Conservation (phyloP, 2,329 filamentous ascomycete genomes). For the Pseudovirgaria hyperparasitica region DNA sequence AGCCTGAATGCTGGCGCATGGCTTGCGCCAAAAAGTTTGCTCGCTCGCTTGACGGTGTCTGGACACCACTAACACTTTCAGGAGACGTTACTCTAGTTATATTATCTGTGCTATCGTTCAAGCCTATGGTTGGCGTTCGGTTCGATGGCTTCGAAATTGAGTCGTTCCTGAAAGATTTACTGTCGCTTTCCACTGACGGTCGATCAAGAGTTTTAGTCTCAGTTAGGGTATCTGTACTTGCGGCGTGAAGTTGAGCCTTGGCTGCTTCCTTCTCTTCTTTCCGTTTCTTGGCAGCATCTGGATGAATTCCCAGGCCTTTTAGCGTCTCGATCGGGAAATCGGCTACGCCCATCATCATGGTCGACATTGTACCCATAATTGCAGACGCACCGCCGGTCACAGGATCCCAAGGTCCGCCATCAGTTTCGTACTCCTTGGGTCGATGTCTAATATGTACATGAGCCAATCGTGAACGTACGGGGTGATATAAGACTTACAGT, state of each 20-base stretch:
- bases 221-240: conserved; percentile 2
- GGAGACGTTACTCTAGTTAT: no score
- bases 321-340: conserved; percentile 51
- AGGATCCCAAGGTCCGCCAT: conserved; percentile 27
- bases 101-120: no score
- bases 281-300: conserved; percentile 18
- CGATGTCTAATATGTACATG: conserved; percentile 16
- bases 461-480: conserved; percentile 2
- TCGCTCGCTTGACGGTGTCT: no score
- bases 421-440: conserved; percentile 25
- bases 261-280: conserved; percentile 10
- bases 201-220: no score
- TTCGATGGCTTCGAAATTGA: no score
- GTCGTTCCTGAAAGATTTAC: no score
- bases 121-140: no score
- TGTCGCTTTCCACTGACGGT: no score
- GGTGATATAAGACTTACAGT: conserved; percentile 14
- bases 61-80: no score
- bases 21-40: no score
- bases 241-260: conserved; percentile 3
- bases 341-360: conserved; percentile 69
- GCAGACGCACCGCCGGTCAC: conserved; percentile 50
- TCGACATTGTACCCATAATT: conserved; percentile 69
- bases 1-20: no score
- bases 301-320: conserved; percentile 33